Conservation (phyloP, 2,329 filamentous ascomycete species). For the Colletotrichum orchidophilum region DNA sequence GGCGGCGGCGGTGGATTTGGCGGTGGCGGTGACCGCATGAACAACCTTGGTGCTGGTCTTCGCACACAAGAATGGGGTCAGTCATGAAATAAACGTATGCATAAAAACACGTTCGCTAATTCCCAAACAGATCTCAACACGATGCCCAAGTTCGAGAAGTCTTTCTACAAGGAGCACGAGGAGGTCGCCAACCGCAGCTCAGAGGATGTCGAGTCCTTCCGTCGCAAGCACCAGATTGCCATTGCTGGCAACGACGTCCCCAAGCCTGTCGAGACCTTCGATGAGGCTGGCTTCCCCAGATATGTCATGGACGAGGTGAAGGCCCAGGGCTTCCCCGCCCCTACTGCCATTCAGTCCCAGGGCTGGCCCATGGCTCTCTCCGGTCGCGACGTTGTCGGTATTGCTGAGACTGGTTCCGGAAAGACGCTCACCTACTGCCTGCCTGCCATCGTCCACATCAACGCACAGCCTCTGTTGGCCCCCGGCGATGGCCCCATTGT, state of each 20-base stretch:
- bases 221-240: constrained; percentile 84
- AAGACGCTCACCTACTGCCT: constrained; percentile 99
- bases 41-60: constrained; percentile 84
- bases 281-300: constrained; percentile 94
- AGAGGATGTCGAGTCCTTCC: constrained; percentile 88
- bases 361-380: constrained; percentile 99
- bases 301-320: constrained; percentile 99
- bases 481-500: constrained; percentile 97
- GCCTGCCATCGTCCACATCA: constrained; percentile 98
- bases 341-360: constrained; percentile 96
- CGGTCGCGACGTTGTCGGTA: constrained; percentile 97
- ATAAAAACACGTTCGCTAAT: constrained; percentile 36
- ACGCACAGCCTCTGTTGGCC: constrained; percentile 94
- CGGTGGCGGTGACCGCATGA: constrained; percentile 92
- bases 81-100: constrained; percentile 50
- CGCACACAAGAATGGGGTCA: constrained; percentile 90
- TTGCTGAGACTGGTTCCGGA: constrained; percentile 98
- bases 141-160: constrained; percentile 98
- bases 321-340: constrained; percentile 92
- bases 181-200: constrained; percentile 78
- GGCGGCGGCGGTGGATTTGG: constrained; percentile 51
- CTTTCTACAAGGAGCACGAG: constrained; percentile 96
- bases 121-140: constrained; percentile 70
- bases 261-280: constrained; percentile 95
- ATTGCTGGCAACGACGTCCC: constrained; percentile 84